Conservation (phyloP, 768 basidiomycete species). For the Russula griseocarnosa region DNA sequence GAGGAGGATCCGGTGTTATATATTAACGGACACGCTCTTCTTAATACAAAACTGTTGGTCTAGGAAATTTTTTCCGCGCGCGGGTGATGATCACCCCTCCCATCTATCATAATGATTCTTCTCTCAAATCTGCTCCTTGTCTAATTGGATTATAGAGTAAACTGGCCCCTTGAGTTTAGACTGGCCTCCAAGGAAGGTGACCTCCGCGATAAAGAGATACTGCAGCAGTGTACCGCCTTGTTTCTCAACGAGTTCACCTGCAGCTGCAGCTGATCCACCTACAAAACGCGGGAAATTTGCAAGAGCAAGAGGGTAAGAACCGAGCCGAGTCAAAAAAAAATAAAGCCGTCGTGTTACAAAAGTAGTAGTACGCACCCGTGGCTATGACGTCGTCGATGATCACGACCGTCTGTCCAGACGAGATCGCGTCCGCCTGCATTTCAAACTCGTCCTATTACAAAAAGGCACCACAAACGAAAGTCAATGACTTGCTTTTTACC, state of each 20-base stretch:
- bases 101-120: neutral
- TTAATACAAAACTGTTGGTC: constrained; percentile 69
- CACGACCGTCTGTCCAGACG: constrained; percentile 76
- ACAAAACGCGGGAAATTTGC: neutral
- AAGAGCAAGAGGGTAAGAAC: neutral
- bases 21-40: constrained; percentile 70
- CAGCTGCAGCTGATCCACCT: constrained; percentile 93
- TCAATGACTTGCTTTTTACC: neutral
- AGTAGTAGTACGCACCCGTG: constrained; percentile 55
- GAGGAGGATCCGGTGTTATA: constrained; percentile 53
- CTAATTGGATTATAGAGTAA: constrained; percentile 81
- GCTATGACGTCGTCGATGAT: constrained; percentile 95
- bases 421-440: constrained; percentile 86
- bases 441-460: constrained; percentile 79
- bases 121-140: constrained; percentile 42
- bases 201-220: constrained; percentile 91
- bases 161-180: constrained; percentile 80
- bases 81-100: neutral
- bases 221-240: constrained; percentile 82
- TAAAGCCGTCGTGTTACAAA: neutral
- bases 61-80: constrained; percentile 35
- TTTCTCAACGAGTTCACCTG: constrained; percentile 81
- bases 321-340: neutral
- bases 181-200: constrained; percentile 68
- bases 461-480: neutral